Conservation (phyloP, 805 yeast genomes). For the Debaryomyces hansenii region DNA sequence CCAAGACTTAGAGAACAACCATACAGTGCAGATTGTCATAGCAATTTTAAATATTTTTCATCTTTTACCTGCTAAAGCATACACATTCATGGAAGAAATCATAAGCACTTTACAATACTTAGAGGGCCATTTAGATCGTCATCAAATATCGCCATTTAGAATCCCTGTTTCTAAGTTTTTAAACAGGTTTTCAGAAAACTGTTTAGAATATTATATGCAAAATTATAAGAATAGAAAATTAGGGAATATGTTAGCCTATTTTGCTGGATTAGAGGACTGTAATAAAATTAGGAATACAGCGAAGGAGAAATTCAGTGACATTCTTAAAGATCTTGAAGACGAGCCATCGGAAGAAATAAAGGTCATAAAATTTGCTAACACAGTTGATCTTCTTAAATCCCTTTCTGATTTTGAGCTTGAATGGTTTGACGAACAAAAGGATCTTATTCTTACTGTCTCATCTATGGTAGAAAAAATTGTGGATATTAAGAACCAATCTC, state of each 20-base stretch:
- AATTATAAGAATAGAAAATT: conserved; percentile 63
- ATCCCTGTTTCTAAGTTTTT: conserved; percentile 85
- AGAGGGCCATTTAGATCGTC: conserved; percentile 82
- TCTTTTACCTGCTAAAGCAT: conserved; percentile 87
- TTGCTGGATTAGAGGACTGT: conserved; percentile 57
- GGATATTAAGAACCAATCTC: conserved; percentile 37
- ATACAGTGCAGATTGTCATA: conserved; percentile 80
- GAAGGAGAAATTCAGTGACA: conserved; percentile 49
- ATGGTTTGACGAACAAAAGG: conserved; percentile 60
- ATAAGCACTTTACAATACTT: conserved; percentile 71
- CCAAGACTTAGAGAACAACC: conserved; percentile 76
- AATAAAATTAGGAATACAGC: conserved; percentile 56
- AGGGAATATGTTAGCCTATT: conserved; percentile 67
- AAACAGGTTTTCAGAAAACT: conserved; percentile 76
- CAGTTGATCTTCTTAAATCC: conserved; percentile 63
- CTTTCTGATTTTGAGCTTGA: conserved; percentile 48
- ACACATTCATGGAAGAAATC: conserved; percentile 85
- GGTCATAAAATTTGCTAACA: conserved; percentile 68
- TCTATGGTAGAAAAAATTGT: conserved; percentile 45
- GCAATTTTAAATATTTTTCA: conserved; percentile 92
- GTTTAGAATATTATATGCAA: conserved; percentile 66
- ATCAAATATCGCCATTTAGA: conserved; percentile 85
- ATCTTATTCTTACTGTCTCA: conserved; percentile 43
- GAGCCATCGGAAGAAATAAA: conserved; percentile 55
- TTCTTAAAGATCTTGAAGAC: conserved; percentile 47